Base-by-base conservation (phyloP, 352 stramenopile species). In the Peronospora destructor region DNA sequence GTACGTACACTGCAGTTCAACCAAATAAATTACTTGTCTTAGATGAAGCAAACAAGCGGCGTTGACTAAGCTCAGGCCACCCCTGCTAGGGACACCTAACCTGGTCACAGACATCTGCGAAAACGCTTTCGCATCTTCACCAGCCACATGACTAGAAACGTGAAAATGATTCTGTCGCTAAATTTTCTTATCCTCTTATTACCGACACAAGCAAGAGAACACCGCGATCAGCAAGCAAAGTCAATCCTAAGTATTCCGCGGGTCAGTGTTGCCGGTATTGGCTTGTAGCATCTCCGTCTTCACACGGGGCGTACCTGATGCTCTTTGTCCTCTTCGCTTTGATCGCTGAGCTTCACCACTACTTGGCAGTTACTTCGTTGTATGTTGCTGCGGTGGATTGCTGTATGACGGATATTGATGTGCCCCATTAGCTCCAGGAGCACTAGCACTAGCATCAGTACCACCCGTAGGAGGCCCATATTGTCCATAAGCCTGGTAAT, bases 331-430 rank as follows among this genome's bases (percentile, higher is more conserved):
- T 43, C 19, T 13, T 42, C 33, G 2, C 30, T 56, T n/a, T 46
- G 16, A 32, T 48, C 28, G 10, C 36, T 59, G 25, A 49, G 40
- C 28, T 54, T 28, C 55, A 45, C 21, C 37, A 32, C 28, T 37
- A 67, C 28, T 50, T 43, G 33, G 32, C 39, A 60, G 43, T 56
- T 60, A 56, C 43, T 66, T 36, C 30, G 5, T 16, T 0, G 10
- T 36, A 7, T 39, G 47, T 64, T 64, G 68, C 53, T 74, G 65
- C 32, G 47, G 65, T 11, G 51, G 41, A 36, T 65, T 66, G 38
- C 56, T 38, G 49, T 73, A 74, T 38, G 63, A 54, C 26, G 65
- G 65, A 49, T 76, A 77, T 33, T 76, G 66, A 45, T 52, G 48
- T 17, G 50, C 21, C 25, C 39, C 52, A 33, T 56, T 56, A 53